Percentiles rank a stretch among this genome's conserved stretches.
phyloP scores from a whole-genome alignment of 805 yeast genomes.

The Candida khao-thaluensis region DNA sequence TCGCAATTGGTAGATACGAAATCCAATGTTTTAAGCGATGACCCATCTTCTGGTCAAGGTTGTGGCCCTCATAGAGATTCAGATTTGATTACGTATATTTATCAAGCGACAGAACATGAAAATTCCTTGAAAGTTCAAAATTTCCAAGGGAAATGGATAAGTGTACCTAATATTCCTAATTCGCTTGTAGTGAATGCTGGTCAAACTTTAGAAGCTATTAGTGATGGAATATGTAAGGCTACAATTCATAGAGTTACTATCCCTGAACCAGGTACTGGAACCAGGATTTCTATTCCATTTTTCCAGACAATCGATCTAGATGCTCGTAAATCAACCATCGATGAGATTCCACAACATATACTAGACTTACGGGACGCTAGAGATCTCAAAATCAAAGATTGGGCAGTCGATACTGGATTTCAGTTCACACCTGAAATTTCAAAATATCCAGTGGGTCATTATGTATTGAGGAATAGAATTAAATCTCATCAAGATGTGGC shows the following conservation, averaged over 20 bases:
- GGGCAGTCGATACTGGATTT: conserved; percentile 41
- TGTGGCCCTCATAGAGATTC: conserved; percentile 70
- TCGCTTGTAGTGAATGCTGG: conserved; percentile 59
- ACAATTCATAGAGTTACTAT: conserved; percentile 55
- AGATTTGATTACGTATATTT: conserved; percentile 58
- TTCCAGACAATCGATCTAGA: conserved; percentile 48
- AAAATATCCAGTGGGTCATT: conserved; percentile 45
- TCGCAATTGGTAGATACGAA: conserved; percentile 19
- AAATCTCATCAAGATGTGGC: conserved; percentile 47
- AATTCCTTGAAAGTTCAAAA: conserved; percentile 58
- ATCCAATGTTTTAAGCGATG: conserved; percentile 26
- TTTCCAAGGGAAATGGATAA: conserved; percentile 55
- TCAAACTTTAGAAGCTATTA: conserved; percentile 59
- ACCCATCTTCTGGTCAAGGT: conserved; percentile 43
- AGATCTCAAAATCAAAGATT: conserved; percentile 31
- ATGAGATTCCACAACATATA: conserved; percentile 28
- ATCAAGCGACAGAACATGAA: conserved; percentile 50
- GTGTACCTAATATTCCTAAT: conserved; percentile 49
- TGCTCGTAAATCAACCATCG: conserved; percentile 28
- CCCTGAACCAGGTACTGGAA: conserved; percentile 40
- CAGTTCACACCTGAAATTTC: conserved; percentile 37
- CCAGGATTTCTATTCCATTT: conserved; percentile 47
- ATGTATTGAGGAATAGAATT: conserved; percentile 46
- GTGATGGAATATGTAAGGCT: conserved; percentile 58
- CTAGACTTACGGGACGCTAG: conserved; percentile 31